Base-by-base conservation (phyloP, 805 yeast species). In the Hanseniaspora thailandica region DNA sequence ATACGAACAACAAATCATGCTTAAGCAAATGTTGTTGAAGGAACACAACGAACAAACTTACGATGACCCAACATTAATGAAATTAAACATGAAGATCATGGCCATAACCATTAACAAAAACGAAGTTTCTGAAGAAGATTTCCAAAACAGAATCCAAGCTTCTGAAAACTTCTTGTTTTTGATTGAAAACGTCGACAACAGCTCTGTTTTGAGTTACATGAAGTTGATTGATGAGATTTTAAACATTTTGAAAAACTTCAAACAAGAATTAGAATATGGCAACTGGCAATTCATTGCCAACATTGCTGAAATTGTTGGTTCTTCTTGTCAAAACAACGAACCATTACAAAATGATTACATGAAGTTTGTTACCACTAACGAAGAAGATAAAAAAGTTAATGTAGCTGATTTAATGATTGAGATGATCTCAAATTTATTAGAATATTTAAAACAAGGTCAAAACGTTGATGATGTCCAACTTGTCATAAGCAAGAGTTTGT, bases 91-190 rank as follows among this genome's bases (percentile, higher is more conserved):
- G 64, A 62, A 65, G 5, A 80, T 84, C 9, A 78, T 84, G 4
- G 62, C 68, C 2, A 78, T 80, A 3, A 76, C 76, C 7, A 60
- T 76, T 22, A 26, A 49, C 20, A 49, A 49, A 41, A 15, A 36
- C 5, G 38, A 31, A 28, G 38, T 26, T 19, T 20, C 47, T 17
- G 47, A 39, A 15, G 53, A 49, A 41, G 53, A 26, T 8, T 49
- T 41, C 17, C 90, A 84, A 39, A 74, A 75, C 60, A 84, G 83
- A 60, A 71, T 82, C 49, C 76, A 77, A 8, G 95, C 97, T 0
- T 76, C 88, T 56, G 97, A 90, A 58, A 86, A 87, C 65, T 84
- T 90, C 62, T 96, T 90, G 65, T 87, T 89, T 90, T 71, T 90
- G 49, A 82, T 93, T 47, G 97, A 90, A 64, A 88, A 88, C 62